phyloP scores from a whole-genome alignment of 225 moss, liverwort and hornwort genomes.

The Lunularia cruciata region DNA sequence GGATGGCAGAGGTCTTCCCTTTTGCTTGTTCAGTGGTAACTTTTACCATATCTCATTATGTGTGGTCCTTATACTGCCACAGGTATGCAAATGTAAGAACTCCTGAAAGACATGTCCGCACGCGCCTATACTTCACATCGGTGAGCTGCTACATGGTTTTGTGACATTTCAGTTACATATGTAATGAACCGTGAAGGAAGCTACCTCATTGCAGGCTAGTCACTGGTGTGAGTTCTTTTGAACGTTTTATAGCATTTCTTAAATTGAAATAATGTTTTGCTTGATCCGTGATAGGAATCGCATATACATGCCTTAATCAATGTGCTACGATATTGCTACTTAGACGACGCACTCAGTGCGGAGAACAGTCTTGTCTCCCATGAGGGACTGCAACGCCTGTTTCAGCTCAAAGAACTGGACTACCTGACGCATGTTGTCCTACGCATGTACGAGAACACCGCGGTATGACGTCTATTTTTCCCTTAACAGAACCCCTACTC shows the following conservation, averaged over 20 bases:
- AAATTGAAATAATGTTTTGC: too few relatives aligned
- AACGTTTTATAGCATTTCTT: too few relatives aligned
- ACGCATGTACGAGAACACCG: slow-evolving; percentile 91
- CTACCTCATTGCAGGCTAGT: too few relatives aligned
- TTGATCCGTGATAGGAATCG: slow-evolving; percentile 67
- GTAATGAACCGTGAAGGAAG: too few relatives aligned
- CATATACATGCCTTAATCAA: slow-evolving; percentile 98
- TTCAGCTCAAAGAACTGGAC: slow-evolving; percentile 92
- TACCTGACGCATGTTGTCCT: slow-evolving; percentile 96
- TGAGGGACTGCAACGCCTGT: slow-evolving; percentile 77
- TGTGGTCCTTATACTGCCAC: neutral
- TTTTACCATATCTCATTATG: neutral
- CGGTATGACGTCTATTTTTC: slow-evolving; percentile 40
- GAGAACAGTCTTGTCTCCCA: slow-evolving; percentile 78
- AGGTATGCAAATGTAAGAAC: slow-evolving; percentile 99
- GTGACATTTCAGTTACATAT: too few relatives aligned
- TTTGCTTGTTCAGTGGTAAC: too few relatives aligned
- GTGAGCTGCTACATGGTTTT: too few relatives aligned
- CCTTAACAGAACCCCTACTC: neutral
- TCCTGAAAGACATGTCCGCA: slow-evolving; percentile 98
- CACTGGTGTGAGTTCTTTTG: too few relatives aligned
- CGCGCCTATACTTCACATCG: slow-evolving; percentile 95
- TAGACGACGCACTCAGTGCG: slow-evolving; percentile 88
- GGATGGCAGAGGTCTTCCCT: too few relatives aligned
- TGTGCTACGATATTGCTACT: slow-evolving; percentile 88